Evolutionary conservation across 2,329 filamentous ascomycete genomes (phyloP), one percentile per base, ranked within the genome.

Genomic region (Mycogone perniciosa): DNA sequence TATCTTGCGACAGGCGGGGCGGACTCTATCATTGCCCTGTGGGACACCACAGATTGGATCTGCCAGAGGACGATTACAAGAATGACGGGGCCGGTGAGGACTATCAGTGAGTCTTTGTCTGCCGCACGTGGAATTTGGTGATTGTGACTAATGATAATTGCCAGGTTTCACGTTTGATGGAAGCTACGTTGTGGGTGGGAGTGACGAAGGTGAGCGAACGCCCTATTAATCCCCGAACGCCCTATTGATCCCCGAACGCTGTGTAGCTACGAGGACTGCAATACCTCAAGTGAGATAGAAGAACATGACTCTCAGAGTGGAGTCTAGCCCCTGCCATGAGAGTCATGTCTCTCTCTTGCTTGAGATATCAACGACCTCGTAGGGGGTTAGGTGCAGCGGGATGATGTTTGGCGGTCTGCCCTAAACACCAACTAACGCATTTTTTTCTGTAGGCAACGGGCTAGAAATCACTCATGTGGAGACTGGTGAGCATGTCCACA

Each of bases 41-140:
- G 87, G 84, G 86, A 91, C 60, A 90, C 87, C 4, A 76, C 77
- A 38, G 83, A 88, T 57, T 90, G 86, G 85, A 81, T 88, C 50
- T 90, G 86, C 62, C 79, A 84, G 60, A 78, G 84, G 54, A 89
- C 86, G 1, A 73, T 90, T 39, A 82, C 82, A 34, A 76, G 80
- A 59, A 85, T 88, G 72, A 76, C 78, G 7, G 85, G 85, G 1
- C 81, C 86, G 3, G 82, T 91, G 30, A 78, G 81, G 61, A 87
- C 80, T 62, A 75, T 91, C 51, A 82, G 79, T 82, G 66, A 54
- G 77, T 70, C 39, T 11, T 29, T 11, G 10, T 7, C 42, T 11
- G 20, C 11, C 8, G 9, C 29, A 10, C 35, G 35, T 10, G 13
- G n/a, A 20, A n/a, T 7, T 13, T n/a, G 41, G 26, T 27, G 27